A percentile compares a stretch with the other conserved stretches of the same genome.
phyloP scores from a whole-genome alignment of 2,329 filamentous ascomycete species.

The Blumeria hordei region DNA sequence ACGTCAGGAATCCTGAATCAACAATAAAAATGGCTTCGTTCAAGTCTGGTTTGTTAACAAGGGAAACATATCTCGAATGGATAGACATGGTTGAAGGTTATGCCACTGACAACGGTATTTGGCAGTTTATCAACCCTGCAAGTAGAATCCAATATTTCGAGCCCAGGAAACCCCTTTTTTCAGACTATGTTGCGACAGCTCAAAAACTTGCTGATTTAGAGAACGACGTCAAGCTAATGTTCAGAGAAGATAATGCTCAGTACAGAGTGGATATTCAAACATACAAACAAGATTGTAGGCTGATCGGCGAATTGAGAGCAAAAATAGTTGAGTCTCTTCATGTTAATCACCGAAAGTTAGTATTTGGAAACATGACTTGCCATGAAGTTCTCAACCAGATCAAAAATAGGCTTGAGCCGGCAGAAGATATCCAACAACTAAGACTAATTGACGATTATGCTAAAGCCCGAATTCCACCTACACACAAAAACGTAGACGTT shows the following conservation, averaged over 20 bases:
- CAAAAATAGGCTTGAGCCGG: background rate
- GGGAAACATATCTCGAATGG: background rate
- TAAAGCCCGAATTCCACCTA: background rate
- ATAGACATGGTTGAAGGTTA: background rate
- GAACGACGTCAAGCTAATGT: background rate
- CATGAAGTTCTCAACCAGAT: background rate
- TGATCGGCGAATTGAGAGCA: background rate
- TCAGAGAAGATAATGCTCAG: background rate
- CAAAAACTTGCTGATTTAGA: background rate
- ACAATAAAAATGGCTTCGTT: background rate
- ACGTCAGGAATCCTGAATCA: background rate
- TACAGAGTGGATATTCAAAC: background rate
- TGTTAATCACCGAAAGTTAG: background rate
- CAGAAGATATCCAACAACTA: background rate
- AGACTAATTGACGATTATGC: background rate
- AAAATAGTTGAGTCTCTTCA: background rate
- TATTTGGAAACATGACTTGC: background rate
- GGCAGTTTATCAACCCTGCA: background rate
- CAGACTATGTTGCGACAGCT: background rate
- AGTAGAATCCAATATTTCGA: background rate
- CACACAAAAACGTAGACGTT: background rate
- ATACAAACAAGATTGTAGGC: background rate
- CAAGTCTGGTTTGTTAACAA: background rate
- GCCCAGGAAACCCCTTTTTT: background rate
- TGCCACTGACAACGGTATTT: background rate